Percentiles rank a stretch among this genome's conserved stretches.
Evolutionary conservation across 768 basidiomycete species (phyloP).

Genomic region (Serendipita indica): DNA sequence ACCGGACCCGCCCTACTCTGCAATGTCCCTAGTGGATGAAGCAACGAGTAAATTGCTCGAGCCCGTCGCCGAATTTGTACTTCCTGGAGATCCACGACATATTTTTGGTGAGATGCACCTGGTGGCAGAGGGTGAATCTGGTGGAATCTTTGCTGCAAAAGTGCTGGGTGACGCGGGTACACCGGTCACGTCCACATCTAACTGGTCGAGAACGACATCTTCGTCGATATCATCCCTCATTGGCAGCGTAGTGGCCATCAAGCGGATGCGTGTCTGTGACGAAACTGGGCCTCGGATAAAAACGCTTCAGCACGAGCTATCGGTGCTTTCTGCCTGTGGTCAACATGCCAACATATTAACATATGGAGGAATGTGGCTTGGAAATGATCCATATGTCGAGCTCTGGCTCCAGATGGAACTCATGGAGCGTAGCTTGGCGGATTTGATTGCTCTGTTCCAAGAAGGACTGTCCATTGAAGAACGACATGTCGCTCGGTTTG

Average conservation of each 20-base stretch:
- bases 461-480: constrained; percentile 54
- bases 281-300: constrained; percentile 45
- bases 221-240: constrained; percentile 11
- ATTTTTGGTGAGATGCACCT: constrained; percentile 56
- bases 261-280: constrained; percentile 48
- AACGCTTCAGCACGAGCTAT: constrained; percentile 48
- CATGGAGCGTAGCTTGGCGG: constrained; percentile 78
- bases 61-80: constrained; percentile 48
- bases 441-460: constrained; percentile 42
- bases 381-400: constrained; percentile 33
- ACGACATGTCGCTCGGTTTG: constrained; percentile 54
- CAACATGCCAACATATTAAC: constrained; percentile 47
- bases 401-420: constrained; percentile 84
- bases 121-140: constrained; percentile 73
- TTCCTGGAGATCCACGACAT: constrained; percentile 44
- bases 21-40: no score
- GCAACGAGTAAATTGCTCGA: no score
- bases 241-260: constrained; percentile 73
- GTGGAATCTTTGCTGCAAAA: constrained; percentile 43
- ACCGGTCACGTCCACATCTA: neutral
- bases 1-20: no score
- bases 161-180: constrained; percentile 17
- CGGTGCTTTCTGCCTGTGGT: constrained; percentile 36
- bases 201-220: constrained; percentile 18
- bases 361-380: constrained; percentile 33